Evolutionary conservation across 1,284 basidiomycete genomes (phyloP).

Genomic region (Bjerkandera adusta): DNA sequence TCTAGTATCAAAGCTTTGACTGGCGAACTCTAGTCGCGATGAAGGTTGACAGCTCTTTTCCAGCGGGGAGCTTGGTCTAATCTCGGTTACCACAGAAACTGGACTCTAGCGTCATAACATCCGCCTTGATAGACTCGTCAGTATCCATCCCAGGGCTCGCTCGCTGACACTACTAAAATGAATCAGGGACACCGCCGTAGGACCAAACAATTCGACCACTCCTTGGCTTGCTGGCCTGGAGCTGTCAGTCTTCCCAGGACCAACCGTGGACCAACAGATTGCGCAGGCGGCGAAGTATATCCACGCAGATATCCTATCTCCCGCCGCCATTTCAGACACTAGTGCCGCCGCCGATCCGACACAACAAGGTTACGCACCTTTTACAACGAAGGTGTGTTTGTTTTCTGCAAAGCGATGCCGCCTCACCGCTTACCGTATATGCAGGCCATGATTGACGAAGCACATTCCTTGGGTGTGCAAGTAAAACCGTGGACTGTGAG

Average conservation of each 20-base stretch:
- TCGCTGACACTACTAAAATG: neutral
- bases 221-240: conserved; percentile 65
- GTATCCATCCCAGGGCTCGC: conserved; percentile 16
- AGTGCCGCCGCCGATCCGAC: conserved; percentile 44
- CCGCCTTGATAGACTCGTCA: conserved; percentile 64
- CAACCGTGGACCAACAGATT: conserved; percentile 49
- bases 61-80: neutral
- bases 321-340: conserved; percentile 43
- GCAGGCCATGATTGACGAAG: conserved; percentile 59
- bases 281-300: conserved; percentile 70
- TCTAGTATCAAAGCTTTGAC: conserved; percentile 73
- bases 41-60: conserved; percentile 43
- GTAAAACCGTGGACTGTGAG: conserved; percentile 76
- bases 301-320: conserved; percentile 66
- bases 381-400: conserved; percentile 46
- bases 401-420: neutral
- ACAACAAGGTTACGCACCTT: conserved; percentile 47
- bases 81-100: no score
- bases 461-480: conserved; percentile 58
- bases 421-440: neutral
- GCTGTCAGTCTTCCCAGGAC: conserved; percentile 55
- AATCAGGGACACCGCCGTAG: conserved; percentile 41
- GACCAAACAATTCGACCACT: conserved; percentile 38
- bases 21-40: conserved; percentile 71
- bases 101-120: conserved; percentile 49